phyloP scores from a whole-genome alignment of 352 stramenopile species.

The Pilasporangium apinafurcum region DNA sequence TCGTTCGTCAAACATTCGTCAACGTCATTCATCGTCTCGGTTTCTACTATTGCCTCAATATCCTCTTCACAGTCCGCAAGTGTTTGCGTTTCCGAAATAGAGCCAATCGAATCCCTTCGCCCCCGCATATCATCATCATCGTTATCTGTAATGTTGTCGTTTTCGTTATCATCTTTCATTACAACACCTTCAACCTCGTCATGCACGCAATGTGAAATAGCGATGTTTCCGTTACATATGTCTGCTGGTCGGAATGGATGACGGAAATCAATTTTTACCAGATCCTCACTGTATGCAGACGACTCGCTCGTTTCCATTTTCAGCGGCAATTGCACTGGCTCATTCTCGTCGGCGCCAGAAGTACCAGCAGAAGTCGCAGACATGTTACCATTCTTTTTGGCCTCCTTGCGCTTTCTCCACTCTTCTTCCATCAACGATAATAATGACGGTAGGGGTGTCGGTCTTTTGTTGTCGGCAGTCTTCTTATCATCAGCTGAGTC shows the following conservation, averaged over 20 bases:
- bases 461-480: background rate
- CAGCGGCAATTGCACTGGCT: background rate
- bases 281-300: background rate
- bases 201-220: no score
- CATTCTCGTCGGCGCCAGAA: background rate
- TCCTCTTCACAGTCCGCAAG: slow-evolving; percentile 23
- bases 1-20: background rate
- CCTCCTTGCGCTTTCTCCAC: slow-evolving; percentile 10
- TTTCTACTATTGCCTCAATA: background rate
- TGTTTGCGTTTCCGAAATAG: slow-evolving; percentile 31
- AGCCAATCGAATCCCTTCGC: slow-evolving; percentile 19
- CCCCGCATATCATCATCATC: slow-evolving; percentile 18
- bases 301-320: background rate
- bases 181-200: background rate
- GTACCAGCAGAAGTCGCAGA: background rate
- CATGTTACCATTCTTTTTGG: background rate
- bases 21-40: background rate
- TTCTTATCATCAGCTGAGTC: background rate
- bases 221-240: no score
- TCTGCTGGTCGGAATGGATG: background rate
- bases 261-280: slow-evolving; percentile 1
- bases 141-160: slow-evolving; percentile 14
- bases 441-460: slow-evolving; percentile 12
- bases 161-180: background rate
- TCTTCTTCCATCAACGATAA: slow-evolving; percentile 17